A percentile compares a stretch with the other conserved stretches of the same genome.
Conservation (phyloP, 2,329 filamentous ascomycete genomes). For the Apiospora pterosperma region DNA sequence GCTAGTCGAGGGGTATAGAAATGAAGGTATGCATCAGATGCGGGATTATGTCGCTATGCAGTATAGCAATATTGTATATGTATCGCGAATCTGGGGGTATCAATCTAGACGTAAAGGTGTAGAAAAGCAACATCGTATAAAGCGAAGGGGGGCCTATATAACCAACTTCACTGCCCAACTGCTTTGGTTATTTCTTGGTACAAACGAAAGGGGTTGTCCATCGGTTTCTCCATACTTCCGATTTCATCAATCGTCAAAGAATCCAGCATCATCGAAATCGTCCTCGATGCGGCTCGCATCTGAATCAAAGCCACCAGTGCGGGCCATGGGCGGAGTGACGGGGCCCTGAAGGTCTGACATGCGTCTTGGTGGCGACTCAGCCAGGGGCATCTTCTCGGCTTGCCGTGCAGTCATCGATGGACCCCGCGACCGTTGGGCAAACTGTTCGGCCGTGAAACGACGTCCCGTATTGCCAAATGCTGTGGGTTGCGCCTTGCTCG, state of each 20-base stretch:
- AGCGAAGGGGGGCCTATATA: neutral
- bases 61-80: conserved; percentile 4
- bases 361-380: conserved; percentile 39
- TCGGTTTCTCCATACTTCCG: neutral
- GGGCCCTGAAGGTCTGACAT: conserved; percentile 34
- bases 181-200: neutral
- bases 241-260: conserved; percentile 45
- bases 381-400: conserved; percentile 36
- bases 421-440: conserved; percentile 34
- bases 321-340: conserved; percentile 61
- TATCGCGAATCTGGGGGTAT: conserved; percentile 4
- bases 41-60: conserved; percentile 5
- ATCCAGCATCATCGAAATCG: conserved; percentile 57
- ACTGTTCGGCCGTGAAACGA: conserved; percentile 51
- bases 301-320: conserved; percentile 53
- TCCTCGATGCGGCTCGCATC: conserved; percentile 51
- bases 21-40: conserved; percentile 3
- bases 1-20: neutral
- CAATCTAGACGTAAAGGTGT: conserved; percentile 7
- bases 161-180: neutral
- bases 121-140: neutral
- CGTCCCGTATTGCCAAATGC: conserved; percentile 60
- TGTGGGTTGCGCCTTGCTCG: conserved; percentile 48
- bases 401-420: conserved; percentile 31
- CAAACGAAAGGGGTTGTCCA: conserved; percentile 3